These are phyloP conservation scores for Yamadazyma taylorii DNA, from an alignment of 1,139 yeast genomes.

Conservation along the genomic window DNA sequence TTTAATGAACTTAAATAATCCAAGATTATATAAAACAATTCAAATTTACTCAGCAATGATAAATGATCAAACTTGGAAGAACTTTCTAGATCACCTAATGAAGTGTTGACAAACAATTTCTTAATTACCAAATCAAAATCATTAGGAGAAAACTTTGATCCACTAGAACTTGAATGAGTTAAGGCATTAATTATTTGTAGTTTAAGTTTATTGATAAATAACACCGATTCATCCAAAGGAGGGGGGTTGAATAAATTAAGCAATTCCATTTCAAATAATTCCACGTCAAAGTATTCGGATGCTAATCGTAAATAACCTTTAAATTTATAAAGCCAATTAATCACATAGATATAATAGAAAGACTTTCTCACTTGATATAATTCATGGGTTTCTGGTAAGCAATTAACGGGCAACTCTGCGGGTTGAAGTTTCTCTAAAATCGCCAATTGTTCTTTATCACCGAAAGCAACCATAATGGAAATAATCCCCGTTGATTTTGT, in stretches of 20 bases:
- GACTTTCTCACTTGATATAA: slow-evolving; percentile 24
- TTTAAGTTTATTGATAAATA: slow-evolving; percentile 44
- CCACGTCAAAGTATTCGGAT: slow-evolving; percentile 52
- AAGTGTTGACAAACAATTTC: slow-evolving; percentile 42
- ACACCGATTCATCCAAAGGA: slow-evolving; percentile 33
- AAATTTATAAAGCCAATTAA: slow-evolving; percentile 52
- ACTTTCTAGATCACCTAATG: slow-evolving; percentile 27
- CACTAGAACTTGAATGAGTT: slow-evolving; percentile 7
- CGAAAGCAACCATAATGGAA: slow-evolving; percentile 6
- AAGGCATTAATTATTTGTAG: slow-evolving; percentile 32
- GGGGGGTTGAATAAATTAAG: slow-evolving; percentile 38
- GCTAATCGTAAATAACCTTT: slow-evolving; percentile 45
- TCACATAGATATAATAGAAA: slow-evolving; percentile 42
- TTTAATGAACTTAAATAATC: slow-evolving; percentile 34
- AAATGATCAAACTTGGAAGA: slow-evolving; percentile 36
- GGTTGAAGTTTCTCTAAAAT: slow-evolving; percentile 14
- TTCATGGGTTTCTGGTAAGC: slow-evolving; percentile 11
- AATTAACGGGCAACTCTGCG: slow-evolving; percentile 11
- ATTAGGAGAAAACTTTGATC: slow-evolving; percentile 8
- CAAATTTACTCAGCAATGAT: slow-evolving; percentile 45
- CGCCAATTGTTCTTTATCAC: slow-evolving; percentile 13
- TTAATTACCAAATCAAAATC: slow-evolving; percentile 16
- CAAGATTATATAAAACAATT: slow-evolving; percentile 44
- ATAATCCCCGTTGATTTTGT: no score
- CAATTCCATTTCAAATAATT: slow-evolving; percentile 55